Evolutionary conservation across 164 flowering plant genomes (phyloP), one percentile per base, ranked within the genome.

Genomic region (Brasenia schreberi): DNA sequence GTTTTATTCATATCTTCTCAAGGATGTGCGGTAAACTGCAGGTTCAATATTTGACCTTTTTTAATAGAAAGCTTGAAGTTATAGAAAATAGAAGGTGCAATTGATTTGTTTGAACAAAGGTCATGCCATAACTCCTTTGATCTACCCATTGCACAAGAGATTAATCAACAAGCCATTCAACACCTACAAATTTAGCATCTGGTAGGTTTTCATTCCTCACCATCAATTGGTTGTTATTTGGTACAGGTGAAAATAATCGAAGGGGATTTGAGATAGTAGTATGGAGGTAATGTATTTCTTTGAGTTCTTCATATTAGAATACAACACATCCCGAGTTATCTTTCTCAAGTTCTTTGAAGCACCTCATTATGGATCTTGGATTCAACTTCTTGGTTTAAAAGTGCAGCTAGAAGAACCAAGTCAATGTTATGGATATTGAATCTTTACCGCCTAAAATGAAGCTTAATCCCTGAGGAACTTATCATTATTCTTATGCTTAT

Each of bases 51-150:
- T n/a, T n/a, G n/a, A n/a, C n/a, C n/a, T n/a, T n/a, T n/a, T n/a
- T n/a, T n/a, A n/a, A n/a, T n/a, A n/a, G n/a, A n/a, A 39, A 85
- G 63, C 71, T 79, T 80, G 67, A 76, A 85, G 64, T 64, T 70
- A 23, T 59, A 2, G 65, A 85, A 59, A 65, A 85, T 77, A 0
- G 74, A 72, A 7, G 78, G 87, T 0, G 69, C 85, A 5, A 85
- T 66, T 17, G 77, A 72, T 74, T 83, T 85, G 83, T 85, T 73
- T 83, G 86, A 70, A 85, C 59, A 56, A 76, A 81, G 7, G 87
- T 86, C 87, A 85, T 81, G 1, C 89, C 89, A 85, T 39, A 85
- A 43, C 45, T 42, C 69, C 78, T 77, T 81, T 76, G 68, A 75
- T 78, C 88, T 77, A 63, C 84, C 86, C 79, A 81, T 77, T 9